Base-by-base conservation (phyloP, 768 basidiomycete species). In the Collybia sordida region DNA sequence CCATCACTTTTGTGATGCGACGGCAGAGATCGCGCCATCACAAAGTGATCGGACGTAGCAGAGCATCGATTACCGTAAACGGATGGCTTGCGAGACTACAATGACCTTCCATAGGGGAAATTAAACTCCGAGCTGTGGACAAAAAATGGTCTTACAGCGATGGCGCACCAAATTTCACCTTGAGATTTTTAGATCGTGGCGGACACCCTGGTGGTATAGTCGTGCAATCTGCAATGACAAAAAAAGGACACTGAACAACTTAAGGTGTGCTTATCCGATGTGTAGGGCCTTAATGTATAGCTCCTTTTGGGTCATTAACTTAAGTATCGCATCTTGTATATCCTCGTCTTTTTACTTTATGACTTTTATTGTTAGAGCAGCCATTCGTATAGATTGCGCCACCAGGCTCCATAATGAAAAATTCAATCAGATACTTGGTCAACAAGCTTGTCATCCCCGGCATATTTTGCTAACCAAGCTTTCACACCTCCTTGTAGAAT, bases 401-500 rank as follows among this genome's bases (percentile, higher is more conserved):
- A 11, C 9, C 11, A 31, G 6, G 3, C 14, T 11, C 31, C 31
- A 31, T 31, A 31, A 31, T 31, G 9, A 14, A 12, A 3, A 11
- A 11, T 31, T 31, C 14, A 31, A 11, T 31, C 5, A 31, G 31
- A 4, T 31, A 31, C 11, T 23, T 42, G 34, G 54, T 70, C 70
- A 2, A 70, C 61, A 15, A 72, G 45, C 15, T 59, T 61, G 21
- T 64, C 57, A 1, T 70, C 60, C 7, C 47, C 61, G 15, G 51
- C 60, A 53, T 67, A 78, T 37, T 62, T 64, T 19, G 51, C 52
- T 35, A 73, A 35, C 76, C 78, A 81, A 8, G 65, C 64, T 42
- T 69, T 73, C 12, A 70, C 62, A 22, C 77, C 78, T n/a, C 75
- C 79, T 24, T 63, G 47, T 52, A 80, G 64, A 11, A 74, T 63